These are phyloP conservation scores for Leishmania turanica DNA, from an alignment of 208 protist genomes.

Conservation along the genomic window DNA sequence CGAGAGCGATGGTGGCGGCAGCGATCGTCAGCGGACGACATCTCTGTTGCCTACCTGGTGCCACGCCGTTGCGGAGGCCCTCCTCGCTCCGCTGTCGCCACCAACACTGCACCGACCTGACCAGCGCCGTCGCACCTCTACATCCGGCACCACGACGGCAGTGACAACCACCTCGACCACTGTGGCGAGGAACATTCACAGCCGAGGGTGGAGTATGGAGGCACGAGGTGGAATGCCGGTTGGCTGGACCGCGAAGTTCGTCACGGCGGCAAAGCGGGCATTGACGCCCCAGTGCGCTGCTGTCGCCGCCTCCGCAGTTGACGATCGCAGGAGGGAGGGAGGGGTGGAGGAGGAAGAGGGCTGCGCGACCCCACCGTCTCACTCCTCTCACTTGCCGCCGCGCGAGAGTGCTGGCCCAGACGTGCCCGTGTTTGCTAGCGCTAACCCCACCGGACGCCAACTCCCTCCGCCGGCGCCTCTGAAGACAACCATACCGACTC, in stretches of 20 bases:
- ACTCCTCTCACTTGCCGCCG: background rate
- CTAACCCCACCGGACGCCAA: background rate
- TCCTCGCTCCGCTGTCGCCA: conserved; percentile 11
- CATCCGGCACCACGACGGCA: conserved; percentile 10
- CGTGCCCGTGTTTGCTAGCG: background rate
- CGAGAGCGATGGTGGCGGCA: background rate
- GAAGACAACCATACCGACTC: background rate
- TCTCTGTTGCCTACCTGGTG: conserved; percentile 25
- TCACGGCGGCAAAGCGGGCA: conserved; percentile 20
- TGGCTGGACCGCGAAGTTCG: conserved; percentile 25
- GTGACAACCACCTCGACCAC: conserved; percentile 9
- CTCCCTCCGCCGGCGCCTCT: background rate
- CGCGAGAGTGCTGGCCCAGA: background rate
- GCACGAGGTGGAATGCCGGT: conserved; percentile 15
- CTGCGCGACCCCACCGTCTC: background rate
- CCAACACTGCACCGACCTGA: background rate
- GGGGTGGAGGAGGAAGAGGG: background rate
- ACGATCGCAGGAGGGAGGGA: background rate
- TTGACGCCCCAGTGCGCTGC: background rate
- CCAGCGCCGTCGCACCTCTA: conserved; percentile 1
- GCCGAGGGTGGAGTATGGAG: conserved; percentile 23
- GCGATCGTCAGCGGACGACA: background rate
- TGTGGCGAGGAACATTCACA: conserved; percentile 19
- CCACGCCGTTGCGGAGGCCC: conserved; percentile 2
- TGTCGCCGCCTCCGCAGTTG: background rate